A percentile compares a stretch with the other conserved stretches of the same genome.
Evolutionary conservation across 2,329 filamentous ascomycete species (phyloP).

Genomic region (Calonectria ilicicola): DNA sequence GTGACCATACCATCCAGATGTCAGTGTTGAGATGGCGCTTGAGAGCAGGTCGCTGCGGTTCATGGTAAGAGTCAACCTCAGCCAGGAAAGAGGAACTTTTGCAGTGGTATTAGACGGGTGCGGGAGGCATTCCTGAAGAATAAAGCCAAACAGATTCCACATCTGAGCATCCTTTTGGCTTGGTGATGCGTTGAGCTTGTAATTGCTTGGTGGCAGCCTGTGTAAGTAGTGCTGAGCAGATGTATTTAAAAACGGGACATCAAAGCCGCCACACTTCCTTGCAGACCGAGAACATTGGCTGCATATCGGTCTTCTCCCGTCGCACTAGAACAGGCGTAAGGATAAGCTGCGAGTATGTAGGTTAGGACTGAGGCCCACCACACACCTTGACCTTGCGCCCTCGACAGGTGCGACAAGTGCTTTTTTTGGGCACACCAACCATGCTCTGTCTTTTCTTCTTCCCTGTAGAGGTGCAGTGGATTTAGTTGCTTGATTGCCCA

Average conservation of each 20-base stretch:
- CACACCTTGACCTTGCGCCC: slow-evolving; percentile 6
- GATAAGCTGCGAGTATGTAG: not conserved
- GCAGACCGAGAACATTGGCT: not conserved
- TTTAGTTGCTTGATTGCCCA: not conserved
- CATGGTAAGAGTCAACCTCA: not conserved
- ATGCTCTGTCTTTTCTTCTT: not conserved
- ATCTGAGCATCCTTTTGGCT: not conserved
- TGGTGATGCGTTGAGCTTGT: not conserved
- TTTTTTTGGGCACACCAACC: not conserved
- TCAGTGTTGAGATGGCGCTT: not conserved
- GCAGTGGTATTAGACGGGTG: slow-evolving; percentile 3
- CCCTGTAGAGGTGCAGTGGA: too few species aligned
- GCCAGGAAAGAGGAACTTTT: not conserved
- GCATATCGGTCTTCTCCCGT: not conserved
- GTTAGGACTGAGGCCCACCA: not conserved
- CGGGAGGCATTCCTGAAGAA: not conserved
- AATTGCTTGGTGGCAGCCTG: too few species aligned
- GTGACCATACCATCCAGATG: slow-evolving; percentile 5
- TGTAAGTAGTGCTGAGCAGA: not conserved
- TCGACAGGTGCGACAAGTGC: slow-evolving; percentile 6
- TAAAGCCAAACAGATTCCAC: not conserved
- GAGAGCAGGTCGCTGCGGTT: not conserved
- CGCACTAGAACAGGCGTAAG: not conserved
- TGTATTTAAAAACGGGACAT: not conserved
- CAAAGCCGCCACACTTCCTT: not conserved